A percentile compares a stretch with the other conserved stretches of the same genome.
Conservation (phyloP, 805 yeast genomes). For the Saccharomyces kudriavzevii region DNA sequence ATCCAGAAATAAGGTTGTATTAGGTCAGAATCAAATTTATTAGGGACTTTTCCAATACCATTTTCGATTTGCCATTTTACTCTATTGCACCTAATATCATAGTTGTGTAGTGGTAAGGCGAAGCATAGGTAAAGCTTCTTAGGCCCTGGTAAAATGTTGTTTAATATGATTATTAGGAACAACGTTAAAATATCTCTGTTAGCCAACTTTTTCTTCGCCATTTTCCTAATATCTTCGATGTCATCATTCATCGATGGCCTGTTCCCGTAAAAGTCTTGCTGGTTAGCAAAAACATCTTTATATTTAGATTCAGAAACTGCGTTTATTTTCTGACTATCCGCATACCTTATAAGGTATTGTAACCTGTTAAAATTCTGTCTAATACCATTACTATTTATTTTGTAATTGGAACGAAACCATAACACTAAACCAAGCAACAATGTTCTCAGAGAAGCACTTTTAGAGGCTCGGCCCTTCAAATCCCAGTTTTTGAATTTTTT, state of each 20-base stretch:
- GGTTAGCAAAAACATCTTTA: slow-evolving; percentile 6
- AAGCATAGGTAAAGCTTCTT: slow-evolving; percentile 13
- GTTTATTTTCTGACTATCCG: neutral
- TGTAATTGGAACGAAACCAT: slow-evolving; percentile 23
- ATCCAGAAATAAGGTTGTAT: slow-evolving; percentile 25
- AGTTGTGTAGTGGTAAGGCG: slow-evolving; percentile 19
- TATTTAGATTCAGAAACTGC: neutral
- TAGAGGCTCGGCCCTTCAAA: neutral
- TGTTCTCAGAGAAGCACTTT: slow-evolving; percentile 8
- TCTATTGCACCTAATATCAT: slow-evolving; percentile 2
- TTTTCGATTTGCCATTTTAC: slow-evolving; percentile 2
- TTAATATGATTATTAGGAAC: slow-evolving; percentile 18
- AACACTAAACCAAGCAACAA: slow-evolving; percentile 17
- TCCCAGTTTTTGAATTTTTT: slow-evolving; percentile 13
- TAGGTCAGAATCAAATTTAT: slow-evolving; percentile 21
- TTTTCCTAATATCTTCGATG: slow-evolving; percentile 8
- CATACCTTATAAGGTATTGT: slow-evolving; percentile 5
- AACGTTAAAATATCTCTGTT: slow-evolving; percentile 18
- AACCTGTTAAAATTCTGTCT: slow-evolving; percentile 18
- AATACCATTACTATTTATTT: slow-evolving; percentile 22
- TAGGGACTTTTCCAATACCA: slow-evolving; percentile 11
- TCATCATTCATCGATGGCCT: slow-evolving; percentile 7
- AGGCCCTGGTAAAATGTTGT: slow-evolving; percentile 8
- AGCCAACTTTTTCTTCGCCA: slow-evolving; percentile 18
- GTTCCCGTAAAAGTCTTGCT: slow-evolving; percentile 14